Conservation (phyloP, 495 filamentous ascomycete species). For the Terfezia claveryi region DNA sequence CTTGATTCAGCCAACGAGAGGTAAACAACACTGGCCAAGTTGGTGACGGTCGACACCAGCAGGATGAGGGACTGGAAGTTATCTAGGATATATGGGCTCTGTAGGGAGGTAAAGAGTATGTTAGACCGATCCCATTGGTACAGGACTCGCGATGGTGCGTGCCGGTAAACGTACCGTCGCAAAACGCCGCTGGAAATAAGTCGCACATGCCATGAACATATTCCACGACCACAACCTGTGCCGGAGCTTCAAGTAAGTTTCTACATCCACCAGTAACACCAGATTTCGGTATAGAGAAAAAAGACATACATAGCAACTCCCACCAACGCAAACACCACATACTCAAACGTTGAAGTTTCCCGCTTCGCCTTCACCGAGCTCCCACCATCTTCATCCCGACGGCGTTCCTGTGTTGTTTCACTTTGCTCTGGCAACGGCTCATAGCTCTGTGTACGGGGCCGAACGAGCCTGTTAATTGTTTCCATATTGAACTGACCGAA, state of each 20-base stretch:
- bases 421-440: neutral
- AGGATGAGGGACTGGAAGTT: constrained; percentile 79
- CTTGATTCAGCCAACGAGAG: constrained; percentile 39
- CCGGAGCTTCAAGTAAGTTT: constrained; percentile 1
- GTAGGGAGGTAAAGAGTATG: neutral
- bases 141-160: neutral
- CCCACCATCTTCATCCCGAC: no score
- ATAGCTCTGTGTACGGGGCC: neutral
- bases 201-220: constrained; percentile 90
- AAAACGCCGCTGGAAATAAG: constrained; percentile 81
- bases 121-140: neutral
- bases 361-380: neutral
- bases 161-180: constrained; percentile 19
- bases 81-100: constrained; percentile 39
- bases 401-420: no score
- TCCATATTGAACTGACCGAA: neutral
- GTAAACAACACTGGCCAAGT: constrained; percentile 46
- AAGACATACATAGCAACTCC: constrained; percentile 67
- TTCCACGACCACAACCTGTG: constrained; percentile 39
- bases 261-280: neutral
- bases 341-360: constrained; percentile 54
- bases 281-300: neutral
- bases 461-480: neutral
- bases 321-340: constrained; percentile 64
- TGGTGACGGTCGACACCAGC: constrained; percentile 65